Conservation (phyloP, 441 rosid species). For the Aleurites moluccanus region DNA sequence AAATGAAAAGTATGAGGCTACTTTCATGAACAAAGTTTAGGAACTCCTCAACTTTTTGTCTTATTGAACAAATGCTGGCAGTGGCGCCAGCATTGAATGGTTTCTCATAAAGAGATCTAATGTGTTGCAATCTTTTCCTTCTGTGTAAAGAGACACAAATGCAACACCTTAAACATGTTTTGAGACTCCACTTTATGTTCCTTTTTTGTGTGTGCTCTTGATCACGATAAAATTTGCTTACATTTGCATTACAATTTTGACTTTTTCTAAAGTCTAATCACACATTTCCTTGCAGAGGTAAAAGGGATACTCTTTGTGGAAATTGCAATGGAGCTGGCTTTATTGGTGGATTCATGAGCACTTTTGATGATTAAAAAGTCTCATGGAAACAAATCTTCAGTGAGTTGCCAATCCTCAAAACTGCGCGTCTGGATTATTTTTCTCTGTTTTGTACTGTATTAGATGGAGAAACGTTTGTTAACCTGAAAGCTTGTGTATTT, state of each 20-base stretch:
- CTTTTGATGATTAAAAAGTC: slow-evolving; percentile 50
- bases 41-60: too few relatives aligned
- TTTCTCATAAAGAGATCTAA: too few relatives aligned
- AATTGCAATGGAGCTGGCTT: slow-evolving; percentile 94
- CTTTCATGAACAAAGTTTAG: too few relatives aligned
- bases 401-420: not conserved
- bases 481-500: slow-evolving; percentile 12
- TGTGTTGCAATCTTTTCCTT: too few relatives aligned
- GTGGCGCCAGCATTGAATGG: too few relatives aligned
- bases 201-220: not conserved
- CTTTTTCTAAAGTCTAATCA: not conserved
- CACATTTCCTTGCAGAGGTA: slow-evolving; percentile 55
- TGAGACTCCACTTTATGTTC: too few relatives aligned
- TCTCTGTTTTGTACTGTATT: not conserved
- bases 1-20: too few relatives aligned
- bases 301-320: slow-evolving; percentile 77
- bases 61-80: too few relatives aligned
- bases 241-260: too few relatives aligned
- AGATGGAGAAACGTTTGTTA: not conserved
- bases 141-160: too few relatives aligned
- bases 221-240: not conserved
- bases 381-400: not conserved
- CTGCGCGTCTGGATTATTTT: not conserved
- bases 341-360: slow-evolving; percentile 89
- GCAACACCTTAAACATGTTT: too few relatives aligned